Evolutionary conservation across 1,284 basidiomycete genomes (phyloP), one percentile per base, ranked within the genome.

Genomic region (Tilletiopsis washingtonensis): DNA sequence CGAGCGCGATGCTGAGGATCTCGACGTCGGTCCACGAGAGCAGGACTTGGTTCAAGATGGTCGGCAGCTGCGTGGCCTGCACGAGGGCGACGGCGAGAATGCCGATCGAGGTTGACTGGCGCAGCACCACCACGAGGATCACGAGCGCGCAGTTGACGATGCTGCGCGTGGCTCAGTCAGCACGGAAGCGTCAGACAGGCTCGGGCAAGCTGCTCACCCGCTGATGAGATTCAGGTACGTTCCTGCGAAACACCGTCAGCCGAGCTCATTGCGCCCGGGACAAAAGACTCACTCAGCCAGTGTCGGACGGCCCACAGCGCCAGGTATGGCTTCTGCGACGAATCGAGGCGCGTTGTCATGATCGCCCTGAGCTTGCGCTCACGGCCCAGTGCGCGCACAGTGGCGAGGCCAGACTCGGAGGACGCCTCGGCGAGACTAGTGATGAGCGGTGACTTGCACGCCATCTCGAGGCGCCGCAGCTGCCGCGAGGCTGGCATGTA

Each of bases 1-100:
- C 73, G 17, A 74, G 52, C 4, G 71, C 68, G 6, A 75, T 68
- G 7, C 65, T 61, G 0, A 67, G 71, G 46, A 74, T 74, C 47
- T 75, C 74, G n/a, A 67, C 59, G 15, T 65, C 59, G 21, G 69
- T 71, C 54, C 67, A 72, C 32, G 62, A 54, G 43, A 71, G 47
- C 4, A 69, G 43, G 14, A 40, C 43, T 32, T 51, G 40, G 40
- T 62, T 64, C 40, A 71, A 49, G 26, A 45, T 12, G 5, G 43
- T 26, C 11, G 57, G 55, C 2, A 73, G 23, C 3, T 45, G 27
- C 0, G 62, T 67, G 3, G 71, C 56, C 21, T 72, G 64, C 4
- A 66, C 61, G 17, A 74, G 59, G 11, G 73, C 69, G 5, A 74
- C 69, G 32, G 74, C 74, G 11, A 74, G 49, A 20, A 64, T 54